These are phyloP conservation scores for Vitis hybrid DNA, from an alignment of 177 flowering plant genomes.

Conservation along the genomic window DNA sequence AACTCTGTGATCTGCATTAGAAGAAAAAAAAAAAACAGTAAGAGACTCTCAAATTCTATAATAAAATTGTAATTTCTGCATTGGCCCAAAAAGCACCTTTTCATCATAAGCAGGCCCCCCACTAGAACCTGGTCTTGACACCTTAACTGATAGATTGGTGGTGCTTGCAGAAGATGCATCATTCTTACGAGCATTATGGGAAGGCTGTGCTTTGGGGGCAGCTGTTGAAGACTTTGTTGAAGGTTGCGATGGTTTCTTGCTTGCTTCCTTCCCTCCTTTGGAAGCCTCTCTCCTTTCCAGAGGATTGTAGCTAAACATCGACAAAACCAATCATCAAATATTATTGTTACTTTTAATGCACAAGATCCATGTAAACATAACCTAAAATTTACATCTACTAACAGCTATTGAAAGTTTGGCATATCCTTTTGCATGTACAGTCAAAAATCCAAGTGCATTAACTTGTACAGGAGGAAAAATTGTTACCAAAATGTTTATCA, in stretches of 20 bases:
- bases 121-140: slow-evolving; percentile 49
- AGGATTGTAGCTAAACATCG: slow-evolving; percentile 66
- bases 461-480: no score
- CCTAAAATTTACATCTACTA: no score
- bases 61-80: slow-evolving; percentile 23
- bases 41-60: not conserved
- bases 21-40: not conserved
- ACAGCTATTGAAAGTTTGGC: no score
- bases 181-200: slow-evolving; percentile 27
- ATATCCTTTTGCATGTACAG: no score
- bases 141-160: slow-evolving; percentile 46
- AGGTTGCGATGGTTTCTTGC: slow-evolving; percentile 57
- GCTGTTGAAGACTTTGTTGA: slow-evolving; percentile 48
- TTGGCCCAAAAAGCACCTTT: slow-evolving; percentile 43
- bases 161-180: slow-evolving; percentile 31
- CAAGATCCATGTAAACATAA: no score
- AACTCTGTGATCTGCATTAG: slow-evolving; percentile 82
- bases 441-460: no score
- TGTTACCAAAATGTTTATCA: no score
- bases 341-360: no score
- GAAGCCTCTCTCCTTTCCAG: slow-evolving; percentile 79
- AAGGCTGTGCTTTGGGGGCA: slow-evolving; percentile 49
- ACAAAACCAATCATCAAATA: not conserved
- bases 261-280: slow-evolving; percentile 80
- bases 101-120: slow-evolving; percentile 64